Base-by-base conservation (phyloP, 2,329 filamentous ascomycete genomes). In the Xylaria sp. region DNA sequence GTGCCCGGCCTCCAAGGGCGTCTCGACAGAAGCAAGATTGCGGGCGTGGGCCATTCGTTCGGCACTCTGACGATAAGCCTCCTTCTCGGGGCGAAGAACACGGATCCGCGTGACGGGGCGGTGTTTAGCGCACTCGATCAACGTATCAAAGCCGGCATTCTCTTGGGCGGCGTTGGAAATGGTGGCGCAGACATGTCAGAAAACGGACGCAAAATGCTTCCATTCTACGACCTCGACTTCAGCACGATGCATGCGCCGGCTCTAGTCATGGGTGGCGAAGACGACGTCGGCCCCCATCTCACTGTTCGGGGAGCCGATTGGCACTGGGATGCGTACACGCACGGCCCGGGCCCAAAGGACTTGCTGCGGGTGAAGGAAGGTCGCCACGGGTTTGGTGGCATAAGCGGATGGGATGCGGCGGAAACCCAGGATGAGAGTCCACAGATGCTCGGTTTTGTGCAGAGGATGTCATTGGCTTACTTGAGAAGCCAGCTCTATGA, bases 31-130 rank as follows among this genome's bases (percentile, higher is more conserved):
- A 63, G 41, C 28, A 73, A 73, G 15, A 70, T 83, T 36, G 81
- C 78, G 3, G 76, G 80, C 1, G 77, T 76, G 2, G 81, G 81
- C 3, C 81, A 83, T 67, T 83, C 81, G 0, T 73, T 80, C 2
- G 81, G 81, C 23, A 77, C 69, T 0, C 73, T 74, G 43, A 81
- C 80, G 1, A 78, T 78, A 2, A 72, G 69, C 12, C 60, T 80
- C 46, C 73, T 82, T 1, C 73, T 83, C 0, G 81, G 81, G 1
- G 76, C 77, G 9, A 73, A 64, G 32, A 80, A 80, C 64, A 78
- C 69, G 0, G 77, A 81, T 58, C 75, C 79, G 1, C 70, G 74
- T 3, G 72, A 77, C 28, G 75, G 75, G 6, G 58, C 68, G 0
- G 60, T 70, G 5, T 52, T 41, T 3, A 25, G 71, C 36, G 55